phyloP scores from a whole-genome alignment of 805 yeast species.

The Pichia kluyveri region DNA sequence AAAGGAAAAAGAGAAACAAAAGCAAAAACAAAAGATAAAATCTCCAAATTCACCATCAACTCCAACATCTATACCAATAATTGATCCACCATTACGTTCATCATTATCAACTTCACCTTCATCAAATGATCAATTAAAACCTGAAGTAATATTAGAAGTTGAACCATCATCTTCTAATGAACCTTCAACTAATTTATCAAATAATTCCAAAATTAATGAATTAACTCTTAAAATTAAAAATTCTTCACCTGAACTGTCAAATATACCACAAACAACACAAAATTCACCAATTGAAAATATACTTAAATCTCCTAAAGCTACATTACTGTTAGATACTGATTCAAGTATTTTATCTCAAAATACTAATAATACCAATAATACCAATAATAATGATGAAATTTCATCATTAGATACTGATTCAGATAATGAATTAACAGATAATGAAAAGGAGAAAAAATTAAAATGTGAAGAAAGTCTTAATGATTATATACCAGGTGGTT shows the following conservation, averaged over 20 bases:
- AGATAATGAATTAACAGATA: slow-evolving; percentile 17
- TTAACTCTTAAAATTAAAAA: not conserved
- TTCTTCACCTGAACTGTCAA: not conserved
- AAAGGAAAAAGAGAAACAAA: too few relatives aligned
- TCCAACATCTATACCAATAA: too few relatives aligned
- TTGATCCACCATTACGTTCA: too few relatives aligned
- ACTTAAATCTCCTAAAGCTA: not conserved
- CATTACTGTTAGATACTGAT: not conserved
- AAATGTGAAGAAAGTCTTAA: slow-evolving; percentile 39
- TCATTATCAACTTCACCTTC: too few relatives aligned
- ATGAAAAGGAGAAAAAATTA: slow-evolving; percentile 16
- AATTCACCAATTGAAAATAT: not conserved
- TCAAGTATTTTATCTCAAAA: not conserved
- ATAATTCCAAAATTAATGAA: not conserved
- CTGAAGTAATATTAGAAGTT: too few relatives aligned
- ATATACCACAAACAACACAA: not conserved
- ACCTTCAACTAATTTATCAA: not conserved
- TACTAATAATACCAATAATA: too few relatives aligned
- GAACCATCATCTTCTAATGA: too few relatives aligned
- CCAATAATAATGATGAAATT: not conserved
- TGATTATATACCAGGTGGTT: slow-evolving; percentile 55
- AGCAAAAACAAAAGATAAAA: not conserved
- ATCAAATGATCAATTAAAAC: too few relatives aligned
- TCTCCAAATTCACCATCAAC: not conserved
- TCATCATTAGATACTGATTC: slow-evolving; percentile 8